These are phyloP conservation scores for Quercus dentata DNA, from an alignment of 306 rosid species.

Conservation along the genomic window DNA sequence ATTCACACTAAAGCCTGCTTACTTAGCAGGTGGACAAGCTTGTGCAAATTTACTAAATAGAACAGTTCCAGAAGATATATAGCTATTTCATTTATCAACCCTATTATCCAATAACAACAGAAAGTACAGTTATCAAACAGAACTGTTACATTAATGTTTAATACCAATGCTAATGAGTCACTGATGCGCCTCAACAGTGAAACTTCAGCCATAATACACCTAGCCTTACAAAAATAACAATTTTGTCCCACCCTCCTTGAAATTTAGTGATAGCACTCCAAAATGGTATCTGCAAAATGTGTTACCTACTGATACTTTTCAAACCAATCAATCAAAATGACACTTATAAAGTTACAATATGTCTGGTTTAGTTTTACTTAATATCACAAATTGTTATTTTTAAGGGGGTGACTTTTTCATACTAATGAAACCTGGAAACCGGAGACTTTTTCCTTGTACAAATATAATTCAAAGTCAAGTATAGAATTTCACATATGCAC, in stretches of 20 bases:
- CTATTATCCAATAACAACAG: not conserved
- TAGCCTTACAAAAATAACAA: not conserved
- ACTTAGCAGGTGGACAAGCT: not conserved
- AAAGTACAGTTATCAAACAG: not conserved
- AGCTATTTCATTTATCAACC: not conserved
- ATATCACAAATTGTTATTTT: not conserved
- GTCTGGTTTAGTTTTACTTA: not conserved
- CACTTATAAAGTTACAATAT: not conserved
- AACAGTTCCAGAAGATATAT: not conserved
- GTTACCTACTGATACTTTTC: not conserved
- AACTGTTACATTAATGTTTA: not conserved
- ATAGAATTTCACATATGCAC: not conserved
- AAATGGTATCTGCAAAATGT: not conserved
- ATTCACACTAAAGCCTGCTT: no score
- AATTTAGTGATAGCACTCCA: not conserved
- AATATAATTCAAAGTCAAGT: not conserved
- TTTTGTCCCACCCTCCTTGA: not conserved
- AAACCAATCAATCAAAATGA: not conserved
- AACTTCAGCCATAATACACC: not conserved
- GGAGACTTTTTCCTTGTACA: not conserved
- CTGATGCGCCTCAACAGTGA: not conserved
- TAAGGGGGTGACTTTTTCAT: not conserved
- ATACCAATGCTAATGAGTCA: not conserved
- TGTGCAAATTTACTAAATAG: not conserved
- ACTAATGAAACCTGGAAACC: not conserved